phyloP scores from a whole-genome alignment of 2,329 filamentous ascomycete genomes.

The Ophiostoma triangulosporum region DNA sequence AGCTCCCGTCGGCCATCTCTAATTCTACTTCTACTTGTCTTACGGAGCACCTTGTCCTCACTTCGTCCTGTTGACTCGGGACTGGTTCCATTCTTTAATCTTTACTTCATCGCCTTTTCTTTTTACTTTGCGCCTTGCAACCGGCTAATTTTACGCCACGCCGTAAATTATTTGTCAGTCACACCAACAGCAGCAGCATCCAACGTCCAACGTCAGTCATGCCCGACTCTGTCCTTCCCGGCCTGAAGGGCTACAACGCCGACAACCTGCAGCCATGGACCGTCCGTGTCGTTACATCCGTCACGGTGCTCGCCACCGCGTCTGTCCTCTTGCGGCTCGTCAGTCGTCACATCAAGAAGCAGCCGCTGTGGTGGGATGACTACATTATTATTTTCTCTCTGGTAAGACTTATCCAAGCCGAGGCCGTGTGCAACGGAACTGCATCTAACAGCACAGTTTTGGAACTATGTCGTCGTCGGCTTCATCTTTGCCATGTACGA shows the following conservation, averaged over 20 bases:
- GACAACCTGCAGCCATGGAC: background rate
- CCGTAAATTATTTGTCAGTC: background rate
- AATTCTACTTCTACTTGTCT: background rate
- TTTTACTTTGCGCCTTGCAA: background rate
- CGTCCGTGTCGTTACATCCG: background rate
- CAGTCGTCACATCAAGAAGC: background rate
- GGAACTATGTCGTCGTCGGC: background rate
- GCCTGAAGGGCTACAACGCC: background rate
- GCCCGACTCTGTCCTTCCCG: background rate
- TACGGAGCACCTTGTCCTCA: background rate
- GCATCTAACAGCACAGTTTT: background rate
- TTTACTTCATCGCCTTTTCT: background rate
- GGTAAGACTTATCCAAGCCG: background rate
- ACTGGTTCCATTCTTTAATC: background rate
- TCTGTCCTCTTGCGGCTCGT: background rate
- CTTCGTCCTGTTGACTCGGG: background rate
- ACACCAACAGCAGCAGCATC: background rate
- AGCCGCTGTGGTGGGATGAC: background rate
- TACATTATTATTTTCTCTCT: background rate
- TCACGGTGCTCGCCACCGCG: background rate
- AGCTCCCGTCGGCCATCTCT: background rate
- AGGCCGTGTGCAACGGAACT: background rate
- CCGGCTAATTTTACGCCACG: background rate
- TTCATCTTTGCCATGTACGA: conserved; percentile 1
- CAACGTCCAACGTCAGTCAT: background rate